Percentiles rank a stretch among this genome's conserved stretches.
Evolutionary conservation across 768 basidiomycete species (phyloP).

Genomic region (Tylopilus vinaceipallidus): DNA sequence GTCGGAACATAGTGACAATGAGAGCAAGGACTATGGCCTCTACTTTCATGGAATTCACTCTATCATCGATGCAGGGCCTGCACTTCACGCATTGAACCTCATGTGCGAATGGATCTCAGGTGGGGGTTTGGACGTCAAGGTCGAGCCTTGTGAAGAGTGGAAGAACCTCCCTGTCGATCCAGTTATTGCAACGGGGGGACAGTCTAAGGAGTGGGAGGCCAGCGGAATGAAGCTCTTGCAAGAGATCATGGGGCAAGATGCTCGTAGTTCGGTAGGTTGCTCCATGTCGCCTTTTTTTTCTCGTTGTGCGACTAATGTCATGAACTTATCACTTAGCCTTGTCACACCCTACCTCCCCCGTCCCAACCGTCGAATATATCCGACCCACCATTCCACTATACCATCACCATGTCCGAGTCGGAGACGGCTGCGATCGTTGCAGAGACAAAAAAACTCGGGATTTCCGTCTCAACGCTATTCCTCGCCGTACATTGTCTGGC

Average conservation of each 20-base stretch:
- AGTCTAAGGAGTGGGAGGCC: conserved; percentile 15
- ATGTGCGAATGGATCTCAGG: conserved; percentile 24
- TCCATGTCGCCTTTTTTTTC: too few relatives aligned
- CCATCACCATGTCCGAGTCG: neutral
- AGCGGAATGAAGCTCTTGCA: conserved; percentile 14
- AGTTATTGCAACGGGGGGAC: conserved; percentile 24
- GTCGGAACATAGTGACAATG: neutral
- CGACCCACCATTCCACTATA: conserved; percentile 5
- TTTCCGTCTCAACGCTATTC: conserved; percentile 17
- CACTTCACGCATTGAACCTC: conserved; percentile 20
- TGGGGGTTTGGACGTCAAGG: conserved; percentile 7
- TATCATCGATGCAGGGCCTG: conserved; percentile 24
- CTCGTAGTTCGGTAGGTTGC: conserved; percentile 9
- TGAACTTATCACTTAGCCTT: neutral
- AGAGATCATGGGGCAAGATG: conserved; percentile 6
- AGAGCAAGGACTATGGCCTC: conserved; percentile 12
- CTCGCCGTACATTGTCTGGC: conserved; percentile 25
- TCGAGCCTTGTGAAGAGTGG: conserved; percentile 21
- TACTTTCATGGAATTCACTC: conserved; percentile 25
- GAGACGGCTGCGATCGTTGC: conserved; percentile 13
- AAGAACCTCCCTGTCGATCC: conserved; percentile 27
- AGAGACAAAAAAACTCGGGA: conserved; percentile 9
- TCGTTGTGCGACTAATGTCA: too few relatives aligned
- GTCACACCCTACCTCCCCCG: conserved; percentile 12
- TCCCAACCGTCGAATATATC: conserved; percentile 7